Conservation (phyloP, 164 flowering plant genomes). For the Berberis vulgaris region DNA sequence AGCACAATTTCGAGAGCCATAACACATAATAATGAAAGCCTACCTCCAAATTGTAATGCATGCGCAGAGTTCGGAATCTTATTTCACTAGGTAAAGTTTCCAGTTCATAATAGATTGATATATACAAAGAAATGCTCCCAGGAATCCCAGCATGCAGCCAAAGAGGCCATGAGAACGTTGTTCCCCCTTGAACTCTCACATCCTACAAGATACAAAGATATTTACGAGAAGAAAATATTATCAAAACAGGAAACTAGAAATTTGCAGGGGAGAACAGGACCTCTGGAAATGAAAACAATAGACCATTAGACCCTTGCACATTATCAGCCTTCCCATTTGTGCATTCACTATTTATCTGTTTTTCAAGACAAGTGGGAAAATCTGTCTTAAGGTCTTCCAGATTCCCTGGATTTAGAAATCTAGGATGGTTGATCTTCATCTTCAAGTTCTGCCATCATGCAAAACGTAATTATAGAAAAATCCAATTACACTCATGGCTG, state of each 20-base stretch:
- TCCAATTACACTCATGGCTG: neutral
- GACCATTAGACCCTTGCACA: slow-evolving; percentile 16
- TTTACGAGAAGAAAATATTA: neutral
- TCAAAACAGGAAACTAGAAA: neutral
- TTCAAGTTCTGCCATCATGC: slow-evolving; percentile 26
- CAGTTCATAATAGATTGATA: slow-evolving; percentile 82
- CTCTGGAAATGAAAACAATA: slow-evolving; percentile 66
- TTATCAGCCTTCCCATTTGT: slow-evolving; percentile 12
- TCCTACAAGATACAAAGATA: slow-evolving; percentile 36
- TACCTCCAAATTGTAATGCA: slow-evolving; percentile 72
- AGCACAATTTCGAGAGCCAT: neutral
- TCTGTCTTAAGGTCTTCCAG: slow-evolving; percentile 39
- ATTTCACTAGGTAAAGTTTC: slow-evolving; percentile 53
- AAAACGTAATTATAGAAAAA: neutral
- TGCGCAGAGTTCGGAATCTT: slow-evolving; percentile 66
- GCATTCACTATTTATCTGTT: slow-evolving; percentile 21
- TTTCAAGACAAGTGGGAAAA: slow-evolving; percentile 62
- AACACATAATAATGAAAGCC: neutral
- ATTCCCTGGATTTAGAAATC: slow-evolving; percentile 53
- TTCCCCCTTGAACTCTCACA: slow-evolving; percentile 36
- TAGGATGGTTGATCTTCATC: slow-evolving; percentile 79
- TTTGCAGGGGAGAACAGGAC: slow-evolving; percentile 22
- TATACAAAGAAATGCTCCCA: slow-evolving; percentile 55
- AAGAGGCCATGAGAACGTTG: slow-evolving; percentile 74
- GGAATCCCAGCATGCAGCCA: slow-evolving; percentile 73